These are phyloP conservation scores for Candida mesenterica DNA, from an alignment of 1,139 yeast species.

Conservation along the genomic window DNA sequence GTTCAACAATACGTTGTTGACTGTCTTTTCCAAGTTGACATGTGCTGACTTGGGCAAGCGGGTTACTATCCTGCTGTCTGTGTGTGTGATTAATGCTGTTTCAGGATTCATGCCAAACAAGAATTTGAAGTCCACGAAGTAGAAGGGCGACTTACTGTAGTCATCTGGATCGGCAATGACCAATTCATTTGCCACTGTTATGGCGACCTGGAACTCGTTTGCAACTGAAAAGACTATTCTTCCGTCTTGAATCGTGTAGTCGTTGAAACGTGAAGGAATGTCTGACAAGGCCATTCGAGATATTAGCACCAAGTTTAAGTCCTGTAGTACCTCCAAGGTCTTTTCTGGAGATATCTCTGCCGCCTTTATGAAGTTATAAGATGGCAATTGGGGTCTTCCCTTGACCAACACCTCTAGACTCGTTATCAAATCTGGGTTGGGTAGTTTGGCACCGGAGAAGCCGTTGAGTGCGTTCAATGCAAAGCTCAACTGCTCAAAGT, in stretches of 20 bases:
- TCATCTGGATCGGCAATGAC: slow-evolving; percentile 50
- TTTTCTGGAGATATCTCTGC: slow-evolving; percentile 53
- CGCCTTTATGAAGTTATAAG: slow-evolving; percentile 58
- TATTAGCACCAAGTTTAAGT: slow-evolving; percentile 71
- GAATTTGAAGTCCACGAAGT: slow-evolving; percentile 73
- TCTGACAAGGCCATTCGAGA: slow-evolving; percentile 70
- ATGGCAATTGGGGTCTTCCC: slow-evolving; percentile 75
- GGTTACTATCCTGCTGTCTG: slow-evolving; percentile 22
- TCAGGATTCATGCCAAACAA: slow-evolving; percentile 49
- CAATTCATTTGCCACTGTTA: slow-evolving; percentile 56
- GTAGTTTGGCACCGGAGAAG: slow-evolving; percentile 80
- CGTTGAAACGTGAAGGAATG: slow-evolving; percentile 59
- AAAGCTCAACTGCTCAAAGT: slow-evolving; percentile 55
- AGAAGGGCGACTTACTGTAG: slow-evolving; percentile 57
- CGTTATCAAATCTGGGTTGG: slow-evolving; percentile 84
- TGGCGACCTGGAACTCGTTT: slow-evolving; percentile 65
- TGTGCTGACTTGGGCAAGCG: slow-evolving; percentile 35
- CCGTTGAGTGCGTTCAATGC: slow-evolving; percentile 61
- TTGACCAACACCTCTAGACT: slow-evolving; percentile 79
- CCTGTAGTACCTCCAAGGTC: slow-evolving; percentile 61
- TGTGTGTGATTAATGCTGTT: slow-evolving; percentile 30
- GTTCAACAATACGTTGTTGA: slow-evolving; percentile 55
- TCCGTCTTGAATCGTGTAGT: slow-evolving; percentile 72
- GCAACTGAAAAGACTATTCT: slow-evolving; percentile 65
- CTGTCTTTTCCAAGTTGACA: slow-evolving; percentile 50